Evolutionary conservation across 768 basidiomycete genomes (phyloP), one percentile per base, ranked within the genome.

Genomic region (Guyanaporus albipodus): DNA sequence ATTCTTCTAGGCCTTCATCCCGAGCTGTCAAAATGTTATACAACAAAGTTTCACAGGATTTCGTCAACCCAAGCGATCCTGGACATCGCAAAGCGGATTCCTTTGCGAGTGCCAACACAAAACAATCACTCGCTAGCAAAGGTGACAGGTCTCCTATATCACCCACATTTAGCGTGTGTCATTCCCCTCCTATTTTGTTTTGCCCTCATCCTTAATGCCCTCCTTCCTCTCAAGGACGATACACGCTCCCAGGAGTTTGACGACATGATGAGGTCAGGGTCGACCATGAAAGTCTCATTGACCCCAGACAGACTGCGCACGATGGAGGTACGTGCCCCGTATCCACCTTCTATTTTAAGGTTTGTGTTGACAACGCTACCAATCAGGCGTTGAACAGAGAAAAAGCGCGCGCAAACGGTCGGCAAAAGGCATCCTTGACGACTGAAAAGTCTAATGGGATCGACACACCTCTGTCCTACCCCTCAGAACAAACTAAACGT

Each of bases 221-320:
- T 42, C 28, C 14, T 40, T 18, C 29, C 45, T 52, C 49, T 45
- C 42, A 57, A 87, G 80, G 78, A 82, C 61, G 78, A 61, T 62
- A 71, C 52, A 64, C 77, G 65, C 57, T 73, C 80, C 46, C 83
- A 87, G 52, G 89, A 95, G 64, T 97, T 98, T 65, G 94, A 98
- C 67, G 83, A 91, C 66, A 73, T 97, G 67, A 85, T 98, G 82
- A 82, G 80, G 42, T 91, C 89, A 48, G 80, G 85, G 49, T 76
- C 86, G 48, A 97, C 94, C 17, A 88, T 96, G 87, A 96, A 91
- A 63, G 84, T 98, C 57, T 95, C 92, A 33, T 76, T 96, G 53
- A 98, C 94, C 27, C 94, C 94, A 46, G 92, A 96, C 72, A 78
- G 94, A 44, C 73, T 98, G 47, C 87, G 83, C 63, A 90, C 83